Evolutionary conservation across 2,329 filamentous ascomycete species (phyloP), one percentile per base, ranked within the genome.

Genomic region (Paecilomyces fulvus): DNA sequence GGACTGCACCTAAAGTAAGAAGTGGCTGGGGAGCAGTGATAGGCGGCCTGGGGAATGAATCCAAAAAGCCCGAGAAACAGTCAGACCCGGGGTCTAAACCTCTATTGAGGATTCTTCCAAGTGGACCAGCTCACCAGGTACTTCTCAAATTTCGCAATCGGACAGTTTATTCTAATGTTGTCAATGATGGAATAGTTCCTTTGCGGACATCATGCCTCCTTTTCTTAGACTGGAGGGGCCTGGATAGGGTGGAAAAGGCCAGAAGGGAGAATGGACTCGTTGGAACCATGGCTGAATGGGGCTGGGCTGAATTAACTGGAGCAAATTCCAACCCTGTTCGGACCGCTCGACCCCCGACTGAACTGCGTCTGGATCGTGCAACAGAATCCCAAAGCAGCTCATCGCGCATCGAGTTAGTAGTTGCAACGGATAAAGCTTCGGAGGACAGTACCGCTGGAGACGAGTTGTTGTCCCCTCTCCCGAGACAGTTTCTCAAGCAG

Each of bases 131-230:
- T 6, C 92, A 96, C 70, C 83, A 84, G 55, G 92, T 92, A 1
- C 75, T 97, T 46, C 86, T 88, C 68, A 90, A 89, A 73, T 97
- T 97, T 71, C 81, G 90, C 21, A 95, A 95, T 69, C 82, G 92
- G 14, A 97, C 94, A 0, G 80, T 96, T 1, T 97, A 97, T 70
- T 96, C 92, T 1, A 97, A 97, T 66, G 92, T 97, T 11, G 92
- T 97, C 63, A 97, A 97, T 67, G 92, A 97, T 73, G 92, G 92
- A 2, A 96, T 99, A 63, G 94, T 99, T 3, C 94, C 94, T 2
- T 76, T 99, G 31, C 85, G 94, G 21, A 99, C 94, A 3, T 97
- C 92, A 60, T 99, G 92, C 71, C 78, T 99, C n/a, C 75, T 99
- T 5, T 99, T 99, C 67, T 77, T 99, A 1, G 94, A 99, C 69